Base-by-base conservation (phyloP, 108 stramenopile genomes). In the Cyclotella sp. region DNA sequence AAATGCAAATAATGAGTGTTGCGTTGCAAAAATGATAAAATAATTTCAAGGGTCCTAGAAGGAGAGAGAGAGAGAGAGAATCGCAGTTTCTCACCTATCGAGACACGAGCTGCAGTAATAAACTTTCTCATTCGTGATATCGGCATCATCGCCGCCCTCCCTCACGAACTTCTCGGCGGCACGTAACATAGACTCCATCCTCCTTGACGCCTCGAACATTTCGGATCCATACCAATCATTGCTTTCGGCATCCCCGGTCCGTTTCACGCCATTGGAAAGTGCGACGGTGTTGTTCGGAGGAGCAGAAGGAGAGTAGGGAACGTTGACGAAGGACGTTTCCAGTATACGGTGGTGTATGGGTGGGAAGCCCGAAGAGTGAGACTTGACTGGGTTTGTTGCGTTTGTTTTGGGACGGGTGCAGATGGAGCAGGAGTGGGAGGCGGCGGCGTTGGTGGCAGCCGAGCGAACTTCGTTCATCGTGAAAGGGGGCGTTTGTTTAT, bases 291-390 rank as follows among this genome's bases (percentile, higher is more conserved):
- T 15, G 61, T 19, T 34, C 30, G 40, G 14, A 65, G 43, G 0
- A 5, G 10, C n/a, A 10, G 64, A 22, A 9, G 44, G 64, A 19
- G 64, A 47, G 30, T 45, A 65, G 2, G 64, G 45, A 65, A 65
- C 64, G 13, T 65, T 65, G n/a, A 65, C 64, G 24, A 65, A 65
- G 24, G 64, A 65, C 18, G 64, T 47, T 19, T 65, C 64, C 3
- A 65, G 24, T 39, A 27, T 42, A 30, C 18, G 8, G 61, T 16
- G 15, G n/a, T n/a, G n/a, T n/a, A n/a, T n/a, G n/a, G n/a, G n/a
- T 51, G 49, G 19, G 3, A 42, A 15, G 14, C 8, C 61, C 5
- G 7, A n/a, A 40, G 34, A 3, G 73, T 63, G 19, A n/a, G 13
- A 15, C 22, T 10, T 26, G 43, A 26, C 45, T 5, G 64, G 45